These are phyloP conservation scores for Nevesoporus exiguus DNA, from an alignment of 768 basidiomycete species.

Conservation along the genomic window DNA sequence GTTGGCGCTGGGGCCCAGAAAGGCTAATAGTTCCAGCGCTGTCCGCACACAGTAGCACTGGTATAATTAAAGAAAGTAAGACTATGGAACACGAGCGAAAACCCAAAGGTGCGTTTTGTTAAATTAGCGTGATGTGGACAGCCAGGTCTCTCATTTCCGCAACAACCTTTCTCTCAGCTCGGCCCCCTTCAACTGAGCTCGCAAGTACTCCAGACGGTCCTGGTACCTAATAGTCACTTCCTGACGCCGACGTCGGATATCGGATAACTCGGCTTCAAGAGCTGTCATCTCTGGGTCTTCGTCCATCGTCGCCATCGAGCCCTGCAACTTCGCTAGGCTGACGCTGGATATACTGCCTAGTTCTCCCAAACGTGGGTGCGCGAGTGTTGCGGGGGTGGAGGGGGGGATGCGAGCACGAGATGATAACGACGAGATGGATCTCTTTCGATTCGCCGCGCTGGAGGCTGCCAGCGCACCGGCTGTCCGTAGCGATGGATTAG, in stretches of 20 bases:
- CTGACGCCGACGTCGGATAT: conserved; percentile 63
- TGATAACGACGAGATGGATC: conserved; percentile 59
- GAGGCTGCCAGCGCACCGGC: conserved; percentile 23
- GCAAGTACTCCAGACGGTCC: conserved; percentile 71
- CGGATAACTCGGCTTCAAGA: conserved; percentile 59
- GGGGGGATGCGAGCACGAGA: conserved; percentile 42
- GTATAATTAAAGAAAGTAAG: conserved; percentile 15
- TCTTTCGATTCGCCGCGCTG: conserved; percentile 46
- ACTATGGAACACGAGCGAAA: conserved; percentile 9
- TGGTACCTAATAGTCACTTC: conserved; percentile 75
- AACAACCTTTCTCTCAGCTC: conserved; percentile 79
- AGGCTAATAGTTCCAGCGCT: neutral
- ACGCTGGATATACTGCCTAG: conserved; percentile 41
- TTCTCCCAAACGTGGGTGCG: conserved; percentile 30
- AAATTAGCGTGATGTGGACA: neutral
- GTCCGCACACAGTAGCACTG: neutral
- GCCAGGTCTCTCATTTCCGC: conserved; percentile 44
- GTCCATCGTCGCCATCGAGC: conserved; percentile 21
- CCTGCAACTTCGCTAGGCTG: conserved; percentile 48
- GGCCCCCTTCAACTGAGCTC: conserved; percentile 79
- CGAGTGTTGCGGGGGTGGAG: conserved; percentile 27
- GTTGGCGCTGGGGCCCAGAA: too few relatives aligned
- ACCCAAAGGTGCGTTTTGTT: conserved; percentile 4
- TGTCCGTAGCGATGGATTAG: conserved; percentile 36
- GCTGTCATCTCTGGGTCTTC: conserved; percentile 37